phyloP scores from a whole-genome alignment of 495 filamentous ascomycete genomes.

The Podospora anserina region DNA sequence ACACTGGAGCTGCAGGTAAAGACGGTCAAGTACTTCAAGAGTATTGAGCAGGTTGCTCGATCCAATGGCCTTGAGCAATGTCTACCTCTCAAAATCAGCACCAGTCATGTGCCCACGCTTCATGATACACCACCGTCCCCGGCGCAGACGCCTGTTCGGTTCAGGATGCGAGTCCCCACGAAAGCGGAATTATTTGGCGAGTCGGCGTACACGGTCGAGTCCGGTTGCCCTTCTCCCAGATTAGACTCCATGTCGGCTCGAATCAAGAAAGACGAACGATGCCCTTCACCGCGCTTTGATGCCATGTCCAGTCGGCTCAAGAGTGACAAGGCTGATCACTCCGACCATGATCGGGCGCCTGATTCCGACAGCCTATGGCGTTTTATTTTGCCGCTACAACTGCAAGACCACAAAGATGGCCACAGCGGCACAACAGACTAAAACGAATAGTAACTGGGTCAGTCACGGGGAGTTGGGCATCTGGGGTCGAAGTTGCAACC shows the following conservation, averaged over 20 bases:
- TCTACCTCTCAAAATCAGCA: constrained; percentile 49
- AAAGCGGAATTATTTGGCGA: too few species aligned
- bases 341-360: not conserved
- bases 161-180: not conserved
- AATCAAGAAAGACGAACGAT: not conserved
- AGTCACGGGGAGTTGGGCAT: not conserved
- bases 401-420: not conserved
- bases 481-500: not conserved
- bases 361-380: not conserved
- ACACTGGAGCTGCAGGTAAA: constrained; percentile 81
- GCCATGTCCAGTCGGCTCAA: too few species aligned
- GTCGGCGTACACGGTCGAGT: not conserved
- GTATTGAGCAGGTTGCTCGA: constrained; percentile 58
- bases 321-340: not conserved
- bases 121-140: not conserved
- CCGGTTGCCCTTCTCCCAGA: not conserved
- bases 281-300: not conserved
- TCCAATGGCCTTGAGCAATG: constrained; percentile 58
- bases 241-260: not conserved
- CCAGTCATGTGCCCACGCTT: constrained; percentile 23
- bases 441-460: not conserved
- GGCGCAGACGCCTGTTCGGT: not conserved
- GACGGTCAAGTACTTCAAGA: constrained; percentile 79
- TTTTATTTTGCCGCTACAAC: not conserved
- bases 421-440: too few species aligned